These are phyloP conservation scores for Globisporangium cylindrosporum DNA, from an alignment of 352 stramenopile genomes.

Conservation along the genomic window DNA sequence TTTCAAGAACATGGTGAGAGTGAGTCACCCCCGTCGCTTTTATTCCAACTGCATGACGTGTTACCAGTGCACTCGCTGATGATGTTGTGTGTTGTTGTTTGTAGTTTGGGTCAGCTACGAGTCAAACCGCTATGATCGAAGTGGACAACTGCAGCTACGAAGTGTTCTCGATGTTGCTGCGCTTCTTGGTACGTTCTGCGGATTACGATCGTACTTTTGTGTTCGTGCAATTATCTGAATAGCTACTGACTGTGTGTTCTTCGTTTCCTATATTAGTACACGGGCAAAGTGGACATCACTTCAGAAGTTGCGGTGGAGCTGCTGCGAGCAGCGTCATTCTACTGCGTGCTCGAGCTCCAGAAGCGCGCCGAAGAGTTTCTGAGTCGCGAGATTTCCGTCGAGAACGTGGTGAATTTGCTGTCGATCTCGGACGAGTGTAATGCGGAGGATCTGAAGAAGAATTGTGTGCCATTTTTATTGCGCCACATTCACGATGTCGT, in stretches of 20 bases:
- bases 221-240: not conserved
- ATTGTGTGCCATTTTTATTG: conserved; percentile 85
- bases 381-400: conserved; percentile 71
- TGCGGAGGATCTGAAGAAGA: conserved; percentile 80
- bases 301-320: conserved; percentile 79
- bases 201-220: not conserved
- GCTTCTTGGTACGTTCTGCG: conserved; percentile 66
- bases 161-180: conserved; percentile 82
- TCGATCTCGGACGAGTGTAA: conserved; percentile 76
- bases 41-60: not conserved
- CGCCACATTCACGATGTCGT: conserved; percentile 85
- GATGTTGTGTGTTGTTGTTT: conserved; percentile 17
- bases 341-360: conserved; percentile 82
- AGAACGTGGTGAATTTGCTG: conserved; percentile 79
- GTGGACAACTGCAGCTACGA: conserved; percentile 88
- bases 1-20: conserved; percentile 91
- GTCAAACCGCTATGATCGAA: conserved; percentile 83
- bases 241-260: conserved; percentile 16
- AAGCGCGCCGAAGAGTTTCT: conserved; percentile 83
- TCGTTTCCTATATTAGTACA: conserved; percentile 57
- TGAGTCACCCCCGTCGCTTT: conserved; percentile 37
- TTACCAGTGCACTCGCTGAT: conserved; percentile 16
- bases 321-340: conserved; percentile 72
- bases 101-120: conserved; percentile 79
- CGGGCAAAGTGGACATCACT: conserved; percentile 82